A percentile compares a stretch with the other conserved stretches of the same genome.
These are phyloP conservation scores for Wallacemonas rigidus DNA, from an alignment of 208 protist species.

Conservation along the genomic window DNA sequence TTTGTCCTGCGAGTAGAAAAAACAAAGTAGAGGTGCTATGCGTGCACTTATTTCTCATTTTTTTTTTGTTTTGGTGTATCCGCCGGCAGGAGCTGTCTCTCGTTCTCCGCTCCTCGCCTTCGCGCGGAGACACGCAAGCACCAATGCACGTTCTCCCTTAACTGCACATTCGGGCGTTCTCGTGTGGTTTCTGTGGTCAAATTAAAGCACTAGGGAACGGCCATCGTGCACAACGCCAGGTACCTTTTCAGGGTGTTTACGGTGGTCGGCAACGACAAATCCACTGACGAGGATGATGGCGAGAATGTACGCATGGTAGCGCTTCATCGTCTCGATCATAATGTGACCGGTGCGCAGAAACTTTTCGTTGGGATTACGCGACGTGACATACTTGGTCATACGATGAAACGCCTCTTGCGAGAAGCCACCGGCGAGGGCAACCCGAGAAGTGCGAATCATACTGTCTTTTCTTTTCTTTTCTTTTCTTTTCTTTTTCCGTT, in stretches of 20 bases:
- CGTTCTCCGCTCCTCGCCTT: neutral
- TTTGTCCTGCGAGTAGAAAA: neutral
- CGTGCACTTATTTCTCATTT: neutral
- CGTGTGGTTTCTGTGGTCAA: neutral
- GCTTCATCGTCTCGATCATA: conserved; percentile 78
- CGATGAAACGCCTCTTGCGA: conserved; percentile 85
- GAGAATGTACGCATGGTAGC: conserved; percentile 81
- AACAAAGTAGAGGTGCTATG: neutral
- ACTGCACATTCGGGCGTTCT: neutral
- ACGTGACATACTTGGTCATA: conserved; percentile 87
- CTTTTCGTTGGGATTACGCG: conserved; percentile 87
- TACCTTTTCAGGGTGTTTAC: conserved; percentile 59
- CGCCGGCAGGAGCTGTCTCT: neutral
- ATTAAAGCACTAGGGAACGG: conserved; percentile 80
- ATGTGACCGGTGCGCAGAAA: conserved; percentile 83
- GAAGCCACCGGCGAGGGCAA: conserved; percentile 39
- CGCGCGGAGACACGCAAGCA: neutral
- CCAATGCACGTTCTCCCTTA: no score
- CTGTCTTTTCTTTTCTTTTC: neutral
- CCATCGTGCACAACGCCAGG: conserved; percentile 70
- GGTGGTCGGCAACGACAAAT: conserved; percentile 68
- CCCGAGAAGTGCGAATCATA: conserved; percentile 33
- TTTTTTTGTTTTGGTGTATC: neutral
- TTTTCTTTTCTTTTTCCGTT: neutral
- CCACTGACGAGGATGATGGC: conserved; percentile 61